phyloP scores from a whole-genome alignment of 768 basidiomycete genomes.

The Strobilomyces dryophilus region DNA sequence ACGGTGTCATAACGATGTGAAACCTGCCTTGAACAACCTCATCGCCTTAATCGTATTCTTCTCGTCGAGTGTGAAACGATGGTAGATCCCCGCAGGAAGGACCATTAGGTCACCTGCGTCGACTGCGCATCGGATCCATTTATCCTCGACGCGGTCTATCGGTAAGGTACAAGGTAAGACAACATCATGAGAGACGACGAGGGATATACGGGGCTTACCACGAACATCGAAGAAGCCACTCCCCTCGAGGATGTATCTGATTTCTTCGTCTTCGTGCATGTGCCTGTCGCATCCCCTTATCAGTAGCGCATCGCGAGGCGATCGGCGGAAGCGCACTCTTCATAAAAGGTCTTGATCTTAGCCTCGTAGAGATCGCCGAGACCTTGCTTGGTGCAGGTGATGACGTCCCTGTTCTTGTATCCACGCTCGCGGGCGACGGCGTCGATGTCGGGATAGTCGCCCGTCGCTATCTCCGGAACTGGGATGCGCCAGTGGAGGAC shows the following conservation, averaged over 20 bases:
- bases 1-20: not conserved
- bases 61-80: constrained; percentile 88
- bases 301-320: not conserved
- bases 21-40: constrained; percentile 75
- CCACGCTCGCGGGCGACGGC: constrained; percentile 59
- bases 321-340: constrained; percentile 52
- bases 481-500: constrained; percentile 69
- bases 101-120: constrained; percentile 80
- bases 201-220: constrained; percentile 37
- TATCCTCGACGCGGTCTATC: constrained; percentile 58
- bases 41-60: constrained; percentile 69
- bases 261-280: constrained; percentile 96
- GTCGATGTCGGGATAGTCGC: constrained; percentile 50
- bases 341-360: constrained; percentile 79
- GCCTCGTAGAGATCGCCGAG: constrained; percentile 78
- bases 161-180: not conserved
- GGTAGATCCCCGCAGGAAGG: constrained; percentile 88
- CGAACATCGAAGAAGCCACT: constrained; percentile 91
- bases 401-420: constrained; percentile 82
- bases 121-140: constrained; percentile 80
- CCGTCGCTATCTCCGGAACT: constrained; percentile 31
- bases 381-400: constrained; percentile 73
- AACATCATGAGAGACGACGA: not conserved
- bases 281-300: constrained; percentile 46
- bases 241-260: constrained; percentile 83